Evolutionary conservation across 1,139 yeast species (phyloP).

Genomic region (Pichia sp.): DNA sequence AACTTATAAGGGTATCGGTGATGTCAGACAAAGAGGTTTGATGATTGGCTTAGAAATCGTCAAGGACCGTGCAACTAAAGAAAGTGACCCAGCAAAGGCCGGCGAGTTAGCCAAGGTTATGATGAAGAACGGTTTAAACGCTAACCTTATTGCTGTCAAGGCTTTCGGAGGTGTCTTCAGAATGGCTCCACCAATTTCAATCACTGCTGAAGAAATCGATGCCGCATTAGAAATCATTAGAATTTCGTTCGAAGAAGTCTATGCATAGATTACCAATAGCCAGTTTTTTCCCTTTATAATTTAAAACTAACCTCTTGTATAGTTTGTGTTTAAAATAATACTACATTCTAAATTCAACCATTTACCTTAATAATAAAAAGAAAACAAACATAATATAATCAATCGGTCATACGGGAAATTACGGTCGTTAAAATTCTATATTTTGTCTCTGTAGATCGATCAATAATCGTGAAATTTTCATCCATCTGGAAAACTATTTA

Average conservation of each 20-base stretch:
- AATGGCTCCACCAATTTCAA: slow-evolving; percentile 14
- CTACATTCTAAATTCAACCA: too few relatives aligned
- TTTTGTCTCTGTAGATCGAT: too few relatives aligned
- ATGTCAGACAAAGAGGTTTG: slow-evolving; percentile 10
- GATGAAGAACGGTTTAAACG: slow-evolving; percentile 10
- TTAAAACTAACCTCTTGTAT: not conserved
- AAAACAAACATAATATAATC: too few relatives aligned
- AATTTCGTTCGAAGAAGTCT: slow-evolving; percentile 6
- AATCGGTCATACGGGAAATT: too few relatives aligned
- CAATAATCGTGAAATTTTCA: too few relatives aligned
- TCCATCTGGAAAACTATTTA: too few relatives aligned
- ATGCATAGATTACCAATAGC: not conserved
- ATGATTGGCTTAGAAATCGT: slow-evolving; percentile 14
- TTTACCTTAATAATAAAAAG: too few relatives aligned
- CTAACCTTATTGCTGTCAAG: slow-evolving; percentile 10
- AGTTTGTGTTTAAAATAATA: not conserved
- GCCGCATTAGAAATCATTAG: slow-evolving; percentile 5
- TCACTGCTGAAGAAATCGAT: slow-evolving; percentile 4
- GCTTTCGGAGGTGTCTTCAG: slow-evolving; percentile 14
- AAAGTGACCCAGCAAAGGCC: slow-evolving; percentile 7
- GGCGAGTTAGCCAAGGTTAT: not conserved
- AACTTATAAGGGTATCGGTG: slow-evolving; percentile 6
- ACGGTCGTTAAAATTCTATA: too few relatives aligned
- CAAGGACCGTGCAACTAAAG: slow-evolving; percentile 7
- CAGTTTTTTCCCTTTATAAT: not conserved